Base-by-base conservation (phyloP, 1,284 basidiomycete genomes). In the Anthracocystis walkeri region DNA sequence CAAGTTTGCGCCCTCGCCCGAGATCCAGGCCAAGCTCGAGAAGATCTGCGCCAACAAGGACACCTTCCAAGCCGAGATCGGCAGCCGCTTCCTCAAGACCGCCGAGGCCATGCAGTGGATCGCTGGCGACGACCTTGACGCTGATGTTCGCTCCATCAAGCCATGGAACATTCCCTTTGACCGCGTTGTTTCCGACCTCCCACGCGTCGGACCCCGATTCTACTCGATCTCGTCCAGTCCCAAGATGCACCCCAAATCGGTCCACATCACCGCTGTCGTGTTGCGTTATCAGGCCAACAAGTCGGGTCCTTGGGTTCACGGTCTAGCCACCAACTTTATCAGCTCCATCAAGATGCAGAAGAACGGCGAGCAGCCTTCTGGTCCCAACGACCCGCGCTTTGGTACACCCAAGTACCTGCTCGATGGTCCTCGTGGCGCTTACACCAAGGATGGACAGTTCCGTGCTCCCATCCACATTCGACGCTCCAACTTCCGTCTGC, bases 211-310 rank as follows among this genome's bases (percentile, higher is more conserved):
- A 84, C 95, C 96, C 41, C 92, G 96, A 65, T 99, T 93, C 89
- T 99, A 97, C 87, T 99, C 97, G 45, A 99, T 99, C 86, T 97
- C 96, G 16, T 97, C 95, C 25, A 94, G 92, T 71, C 94, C 97
- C 53, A 98, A 98, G 86, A 88, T 98, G 46, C 86, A 94, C 86
- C 91, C 95, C 41, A 91, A 90, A 75, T 88, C 92, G 6, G 93
- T 99, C 74, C 96, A 99, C 86, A 91, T 96, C 81, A 99, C 97
- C 20, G 93, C 91, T 59, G 96, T 99, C 56, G 94, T 97, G 12
- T 74, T 85, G 44, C 80, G 80, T 18, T 84, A 84, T 70, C 51
- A 71, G 59, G 77, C 74, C 12, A 54, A 49, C 45, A 42, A 69
- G 48, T 65, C 61, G 20, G 60, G 63, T 31, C 68, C 74, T 12